Evolutionary conservation across 1,284 basidiomycete species (phyloP), one percentile per base, ranked within the genome.

Genomic region (Naganishia cerealis): DNA sequence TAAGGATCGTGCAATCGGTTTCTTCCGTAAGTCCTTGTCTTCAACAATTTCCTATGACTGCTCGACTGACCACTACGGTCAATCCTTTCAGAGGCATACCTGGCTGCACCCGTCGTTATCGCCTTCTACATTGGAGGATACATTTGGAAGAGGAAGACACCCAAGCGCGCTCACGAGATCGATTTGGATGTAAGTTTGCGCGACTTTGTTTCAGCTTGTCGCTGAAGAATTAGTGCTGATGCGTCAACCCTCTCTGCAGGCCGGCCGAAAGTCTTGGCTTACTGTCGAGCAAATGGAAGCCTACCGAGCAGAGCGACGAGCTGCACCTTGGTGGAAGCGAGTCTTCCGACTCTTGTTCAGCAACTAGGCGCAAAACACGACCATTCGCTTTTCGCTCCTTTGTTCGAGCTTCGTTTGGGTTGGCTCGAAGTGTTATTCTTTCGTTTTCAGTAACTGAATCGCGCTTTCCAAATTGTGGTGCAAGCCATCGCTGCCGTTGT

Each of bases 191-290:
- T 59, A 40, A 67, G 57, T 57, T n/a, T 56, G 24, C 18, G 21
- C 21, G 9, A 29, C 33, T 9, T 33, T 26, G 1, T 13, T 43
- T 21, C 24, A 10, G 26, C 43, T 66, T 18, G 39, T 13, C 39
- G 29, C 9, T 33, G 16, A 46, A 46, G 12, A 18, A 15, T 39
- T 26, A 40, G n/a, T 54, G 36, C 57, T 36, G 24, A 53, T 46
- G 13, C 46, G 24, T 46, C 33, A 15, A 46, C 15, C 21, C 38
- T 15, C 40, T 52, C 42, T 52, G 10, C 50, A 68, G 67, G 81
- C 80, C 6, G 81, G 81, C 7, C 74, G 81, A 71, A 81, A 81
- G 72, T 76, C 75, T 13, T 81, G 78, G 78, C 73, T 79, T 67
- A 81, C 79, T 3, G 80, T 77, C 26, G 80, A 81, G 70, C 78